Conservation (phyloP, 1,139 yeast genomes). For the Ogataea hybrid region DNA sequence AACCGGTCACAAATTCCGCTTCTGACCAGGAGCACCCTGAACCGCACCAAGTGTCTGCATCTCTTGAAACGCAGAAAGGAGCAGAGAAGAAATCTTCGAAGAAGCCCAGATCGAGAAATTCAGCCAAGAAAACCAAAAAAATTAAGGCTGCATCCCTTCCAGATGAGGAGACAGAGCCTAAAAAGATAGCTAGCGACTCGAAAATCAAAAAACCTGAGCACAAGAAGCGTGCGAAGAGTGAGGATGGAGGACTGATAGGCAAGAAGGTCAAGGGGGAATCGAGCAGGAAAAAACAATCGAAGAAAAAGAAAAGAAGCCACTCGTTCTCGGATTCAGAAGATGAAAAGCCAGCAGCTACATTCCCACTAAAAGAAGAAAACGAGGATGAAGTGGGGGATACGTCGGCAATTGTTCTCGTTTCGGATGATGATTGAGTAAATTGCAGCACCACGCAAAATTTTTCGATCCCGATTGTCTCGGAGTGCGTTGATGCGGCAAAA, state of each 20-base stretch:
- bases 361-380: background rate
- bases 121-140: constrained; percentile 1
- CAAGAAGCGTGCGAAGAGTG: background rate
- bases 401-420: constrained; percentile 16
- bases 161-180: background rate
- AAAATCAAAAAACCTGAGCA: background rate
- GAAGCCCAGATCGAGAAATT: background rate
- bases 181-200: background rate
- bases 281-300: background rate
- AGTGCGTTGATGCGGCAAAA: background rate
- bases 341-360: background rate
- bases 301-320: background rate
- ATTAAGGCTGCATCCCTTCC: background rate
- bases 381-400: constrained; percentile 13
- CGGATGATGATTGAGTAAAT: constrained; percentile 14
- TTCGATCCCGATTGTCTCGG: background rate
- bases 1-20: background rate
- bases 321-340: constrained; percentile 7
- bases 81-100: background rate
- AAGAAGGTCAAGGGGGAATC: background rate
- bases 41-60: background rate
- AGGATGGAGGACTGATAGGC: background rate
- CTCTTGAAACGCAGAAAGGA: background rate
- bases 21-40: background rate
- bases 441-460: background rate